These are phyloP conservation scores for Amanita rimosa DNA, from an alignment of 768 basidiomycete species.

Conservation along the genomic window DNA sequence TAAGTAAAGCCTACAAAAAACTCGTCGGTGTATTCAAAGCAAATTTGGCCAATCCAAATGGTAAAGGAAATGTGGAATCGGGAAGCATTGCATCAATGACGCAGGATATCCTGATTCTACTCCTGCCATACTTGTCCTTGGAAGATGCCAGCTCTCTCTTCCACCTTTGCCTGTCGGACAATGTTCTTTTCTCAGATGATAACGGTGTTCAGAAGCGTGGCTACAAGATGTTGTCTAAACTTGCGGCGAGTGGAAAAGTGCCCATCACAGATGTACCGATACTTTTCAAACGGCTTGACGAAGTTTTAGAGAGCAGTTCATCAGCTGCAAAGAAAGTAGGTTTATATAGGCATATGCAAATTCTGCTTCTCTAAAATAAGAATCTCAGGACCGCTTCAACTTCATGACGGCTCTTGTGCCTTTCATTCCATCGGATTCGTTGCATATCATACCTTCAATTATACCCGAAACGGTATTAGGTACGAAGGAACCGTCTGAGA, in stretches of 20 bases:
- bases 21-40: slow-evolving; percentile 61
- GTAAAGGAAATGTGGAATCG: slow-evolving; percentile 21
- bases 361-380: slow-evolving; percentile 6
- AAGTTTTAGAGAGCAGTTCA: slow-evolving; percentile 49
- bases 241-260: slow-evolving; percentile 56
- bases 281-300: slow-evolving; percentile 56
- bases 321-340: slow-evolving; percentile 81
- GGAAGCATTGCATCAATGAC: slow-evolving; percentile 50
- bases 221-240: slow-evolving; percentile 75
- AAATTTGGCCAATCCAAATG: slow-evolving; percentile 37
- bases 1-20: slow-evolving; percentile 72
- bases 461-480: slow-evolving; percentile 92
- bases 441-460: slow-evolving; percentile 80
- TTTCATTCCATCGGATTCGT: slow-evolving; percentile 50
- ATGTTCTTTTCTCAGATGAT: slow-evolving; percentile 67
- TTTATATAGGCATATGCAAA: not conserved
- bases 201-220: slow-evolving; percentile 92
- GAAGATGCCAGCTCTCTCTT: slow-evolving; percentile 56
- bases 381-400: slow-evolving; percentile 65
- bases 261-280: slow-evolving; percentile 35
- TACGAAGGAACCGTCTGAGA: slow-evolving; percentile 95
- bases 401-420: slow-evolving; percentile 63
- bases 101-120: slow-evolving; percentile 77
- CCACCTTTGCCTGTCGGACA: slow-evolving; percentile 50
- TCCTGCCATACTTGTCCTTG: slow-evolving; percentile 63